phyloP scores from a whole-genome alignment of 108 stramenopile genomes.

The Mayamaea pseudoterrestris region DNA sequence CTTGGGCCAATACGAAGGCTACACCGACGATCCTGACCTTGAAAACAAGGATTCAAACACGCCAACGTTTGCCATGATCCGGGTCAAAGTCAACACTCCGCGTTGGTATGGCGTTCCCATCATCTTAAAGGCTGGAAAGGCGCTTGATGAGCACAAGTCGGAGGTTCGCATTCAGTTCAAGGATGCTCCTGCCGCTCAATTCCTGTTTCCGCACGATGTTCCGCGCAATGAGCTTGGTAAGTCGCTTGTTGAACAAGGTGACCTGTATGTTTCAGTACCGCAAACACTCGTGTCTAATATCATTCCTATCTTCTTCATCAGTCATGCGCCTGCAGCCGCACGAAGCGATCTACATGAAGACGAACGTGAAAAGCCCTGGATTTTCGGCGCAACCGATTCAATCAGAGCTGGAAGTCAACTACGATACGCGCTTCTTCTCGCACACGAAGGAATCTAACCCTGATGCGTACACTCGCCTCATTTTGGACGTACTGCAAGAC shows the following conservation, averaged over 20 bases:
- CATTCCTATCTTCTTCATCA: background rate
- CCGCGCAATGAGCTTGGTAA: constrained; percentile 84
- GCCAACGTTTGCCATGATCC: constrained; percentile 86
- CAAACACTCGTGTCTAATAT: background rate
- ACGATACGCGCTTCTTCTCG: constrained; percentile 57
- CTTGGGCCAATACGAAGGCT: constrained; percentile 91
- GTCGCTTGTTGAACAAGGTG: background rate
- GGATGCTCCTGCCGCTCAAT: constrained; percentile 55
- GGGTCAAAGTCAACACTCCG: constrained; percentile 82
- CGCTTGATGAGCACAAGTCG: constrained; percentile 90
- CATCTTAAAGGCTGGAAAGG: constrained; percentile 90
- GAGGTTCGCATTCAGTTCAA: constrained; percentile 94
- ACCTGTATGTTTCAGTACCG: constrained; percentile 1
- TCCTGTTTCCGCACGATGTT: constrained; percentile 37
- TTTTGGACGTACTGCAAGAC: constrained; percentile 91
- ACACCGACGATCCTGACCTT: constrained; percentile 82
- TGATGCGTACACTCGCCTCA: constrained; percentile 94
- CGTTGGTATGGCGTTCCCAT: constrained; percentile 97
- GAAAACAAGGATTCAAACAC: constrained; percentile 78
- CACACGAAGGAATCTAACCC: constrained; percentile 40
- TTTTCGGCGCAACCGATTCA: constrained; percentile 73
- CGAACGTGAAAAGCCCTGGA: constrained; percentile 92
- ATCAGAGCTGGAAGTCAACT: constrained; percentile 87
- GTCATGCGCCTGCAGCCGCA: constrained; percentile 88
- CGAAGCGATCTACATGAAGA: constrained; percentile 92